Conservation (phyloP, 345 rosid genomes). For the Odontarrhena argentea region DNA sequence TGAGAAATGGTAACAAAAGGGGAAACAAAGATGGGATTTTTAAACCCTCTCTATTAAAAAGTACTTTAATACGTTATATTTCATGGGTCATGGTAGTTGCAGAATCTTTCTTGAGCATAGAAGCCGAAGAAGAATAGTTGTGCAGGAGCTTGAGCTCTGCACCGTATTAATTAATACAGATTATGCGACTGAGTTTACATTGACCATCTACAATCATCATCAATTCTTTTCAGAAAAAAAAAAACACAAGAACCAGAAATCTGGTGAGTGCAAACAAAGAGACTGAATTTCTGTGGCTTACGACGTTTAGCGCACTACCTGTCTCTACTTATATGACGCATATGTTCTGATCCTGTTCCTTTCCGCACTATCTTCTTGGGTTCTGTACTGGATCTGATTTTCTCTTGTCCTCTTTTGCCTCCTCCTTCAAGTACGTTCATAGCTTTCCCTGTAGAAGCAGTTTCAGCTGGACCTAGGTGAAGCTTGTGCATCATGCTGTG, state of each 20-base stretch:
- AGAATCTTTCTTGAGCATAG: too few relatives aligned
- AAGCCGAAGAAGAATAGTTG: too few relatives aligned
- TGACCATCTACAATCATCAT: conserved; percentile 36
- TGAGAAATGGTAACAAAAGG: too few relatives aligned
- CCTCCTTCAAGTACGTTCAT: conserved; percentile 25
- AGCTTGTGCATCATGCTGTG: conserved; percentile 34
- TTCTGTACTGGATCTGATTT: conserved; percentile 28
- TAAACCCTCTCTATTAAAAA: too few relatives aligned
- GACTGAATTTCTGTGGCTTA: conserved; percentile 24
- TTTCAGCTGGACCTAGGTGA: conserved; percentile 37
- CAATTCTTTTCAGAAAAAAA: conserved; percentile 7
- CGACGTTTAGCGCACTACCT: conserved; percentile 29
- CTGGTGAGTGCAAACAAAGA: conserved; percentile 23
- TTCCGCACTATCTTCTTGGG: conserved; percentile 29
- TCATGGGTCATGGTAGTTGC: too few relatives aligned
- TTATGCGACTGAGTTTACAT: conserved; percentile 10
- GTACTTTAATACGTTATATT: too few relatives aligned
- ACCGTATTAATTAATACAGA: conserved; percentile 29
- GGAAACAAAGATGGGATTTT: too few relatives aligned
- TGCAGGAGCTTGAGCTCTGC: conserved; percentile 33
- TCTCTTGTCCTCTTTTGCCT: conserved; percentile 29
- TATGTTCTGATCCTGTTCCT: conserved; percentile 29
- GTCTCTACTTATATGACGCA: conserved; percentile 35
- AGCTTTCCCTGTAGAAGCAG: conserved; percentile 34
- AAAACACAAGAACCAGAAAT: conserved; percentile 15